Base-by-base conservation (phyloP, 306 rosid species). In the Vigna angularis region DNA sequence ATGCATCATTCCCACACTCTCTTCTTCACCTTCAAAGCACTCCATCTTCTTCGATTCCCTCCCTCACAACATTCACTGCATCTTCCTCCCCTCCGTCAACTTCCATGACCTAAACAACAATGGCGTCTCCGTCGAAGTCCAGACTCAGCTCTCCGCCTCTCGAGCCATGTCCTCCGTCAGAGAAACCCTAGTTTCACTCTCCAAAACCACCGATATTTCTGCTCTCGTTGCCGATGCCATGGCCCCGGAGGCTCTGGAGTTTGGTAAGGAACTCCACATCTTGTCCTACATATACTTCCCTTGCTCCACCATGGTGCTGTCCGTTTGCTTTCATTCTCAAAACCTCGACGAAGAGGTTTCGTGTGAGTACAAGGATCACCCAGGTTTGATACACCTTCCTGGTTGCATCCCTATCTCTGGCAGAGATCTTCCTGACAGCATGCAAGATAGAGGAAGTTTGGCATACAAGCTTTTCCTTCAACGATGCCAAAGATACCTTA, bases 351-450 rank as follows among this genome's bases (percentile, higher is more conserved):
- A 80, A 28, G 42, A 11, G 5, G 26, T 86, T 53, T 40, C 81
- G 20, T 86, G 77, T 24, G 85, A 86, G 66, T 80, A 52, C 51
- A 73, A 57, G 47, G 87, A 83, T 51, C 62, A 66, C 4, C 85
- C 85, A 0, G 3, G 66, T 4, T 66, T 44, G 0, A 67, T 86
- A 4, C 45, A 56, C 52, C 73, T 86, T 55, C 87, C 89, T 0
- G 87, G 89, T 44, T 86, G 89, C 58, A 26, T 83, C 4, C 59
- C 87, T 0, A n/a, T 83, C 2, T 11, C 30, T 38, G 89, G 89
- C 12, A 30, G 0, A 32, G 85, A 86, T 69, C 70, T 86, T 20
- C 87, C 83, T 11, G 47, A 83, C 15, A 78, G 79, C 17, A 34
- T 74, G 63, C 81, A 86, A 42, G 68, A 73, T 2, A 36, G 83